Conservation (phyloP, 1,284 basidiomycete genomes). For the Rhodotorula sp. region DNA sequence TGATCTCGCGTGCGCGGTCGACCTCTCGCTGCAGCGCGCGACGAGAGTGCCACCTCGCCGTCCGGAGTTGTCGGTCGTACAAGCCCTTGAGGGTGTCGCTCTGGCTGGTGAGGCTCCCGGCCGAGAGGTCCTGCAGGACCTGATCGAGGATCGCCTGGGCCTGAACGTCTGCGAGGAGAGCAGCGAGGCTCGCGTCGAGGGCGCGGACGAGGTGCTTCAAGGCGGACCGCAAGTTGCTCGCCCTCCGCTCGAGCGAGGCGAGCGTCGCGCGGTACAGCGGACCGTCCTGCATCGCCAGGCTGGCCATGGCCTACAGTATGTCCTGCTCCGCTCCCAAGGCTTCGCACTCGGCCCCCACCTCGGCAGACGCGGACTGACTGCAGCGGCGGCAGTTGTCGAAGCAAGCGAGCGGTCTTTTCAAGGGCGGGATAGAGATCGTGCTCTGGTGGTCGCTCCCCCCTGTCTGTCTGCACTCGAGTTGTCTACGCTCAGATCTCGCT, state of each 20-base stretch:
- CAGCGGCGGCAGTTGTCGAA: too few relatives aligned
- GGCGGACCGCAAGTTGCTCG: conserved; percentile 24
- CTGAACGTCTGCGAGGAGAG: conserved; percentile 13
- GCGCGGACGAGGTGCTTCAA: conserved; percentile 39
- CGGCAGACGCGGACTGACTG: too few relatives aligned
- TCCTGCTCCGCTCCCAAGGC: too few relatives aligned
- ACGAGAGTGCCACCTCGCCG: conserved; percentile 8
- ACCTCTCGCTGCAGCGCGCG: conserved; percentile 11
- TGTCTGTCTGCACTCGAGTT: too few relatives aligned
- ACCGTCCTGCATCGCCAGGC: conserved; percentile 36
- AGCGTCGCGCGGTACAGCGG: conserved; percentile 40
- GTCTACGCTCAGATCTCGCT: too few relatives aligned
- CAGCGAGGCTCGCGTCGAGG: conserved; percentile 16
- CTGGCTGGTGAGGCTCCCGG: conserved; percentile 8
- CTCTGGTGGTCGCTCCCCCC: too few relatives aligned
- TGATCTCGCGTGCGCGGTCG: conserved; percentile 25
- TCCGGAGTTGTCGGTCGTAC: conserved; percentile 20
- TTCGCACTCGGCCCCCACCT: too few relatives aligned
- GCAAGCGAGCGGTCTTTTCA: too few relatives aligned
- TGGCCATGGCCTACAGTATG: background rate
- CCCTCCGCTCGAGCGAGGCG: conserved; percentile 34
- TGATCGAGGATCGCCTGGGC: conserved; percentile 37
- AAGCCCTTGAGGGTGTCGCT: conserved; percentile 28
- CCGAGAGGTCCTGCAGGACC: conserved; percentile 30
- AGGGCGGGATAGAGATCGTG: too few relatives aligned